These are phyloP conservation scores for Phytopythium ostracodes DNA, from an alignment of 352 stramenopile genomes.

Conservation along the genomic window DNA sequence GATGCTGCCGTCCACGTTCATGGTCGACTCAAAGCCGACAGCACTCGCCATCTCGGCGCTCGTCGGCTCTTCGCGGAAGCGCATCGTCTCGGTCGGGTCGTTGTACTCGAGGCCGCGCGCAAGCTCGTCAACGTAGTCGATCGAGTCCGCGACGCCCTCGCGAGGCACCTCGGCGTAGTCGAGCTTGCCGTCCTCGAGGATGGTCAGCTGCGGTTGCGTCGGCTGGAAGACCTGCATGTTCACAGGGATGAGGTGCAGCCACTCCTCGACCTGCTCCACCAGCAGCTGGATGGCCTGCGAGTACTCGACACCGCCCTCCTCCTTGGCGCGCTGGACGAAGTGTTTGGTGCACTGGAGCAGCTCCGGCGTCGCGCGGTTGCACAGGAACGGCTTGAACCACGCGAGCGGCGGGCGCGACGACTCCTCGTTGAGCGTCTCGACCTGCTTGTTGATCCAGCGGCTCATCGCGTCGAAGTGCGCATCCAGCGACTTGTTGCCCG, in stretches of 20 bases:
- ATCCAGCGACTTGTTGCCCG: slow-evolving; percentile 23
- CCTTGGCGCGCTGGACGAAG: slow-evolving; percentile 38
- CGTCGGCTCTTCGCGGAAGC: slow-evolving; percentile 16
- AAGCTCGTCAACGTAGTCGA: slow-evolving; percentile 68
- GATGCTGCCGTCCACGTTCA: slow-evolving; percentile 42
- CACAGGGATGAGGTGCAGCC: slow-evolving; percentile 49
- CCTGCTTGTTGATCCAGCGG: slow-evolving; percentile 49
- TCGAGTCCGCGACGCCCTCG: slow-evolving; percentile 40
- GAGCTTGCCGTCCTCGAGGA: slow-evolving; percentile 47
- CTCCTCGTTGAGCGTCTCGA: slow-evolving; percentile 33
- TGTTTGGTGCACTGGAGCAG: slow-evolving; percentile 49
- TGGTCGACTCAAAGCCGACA: slow-evolving; percentile 53
- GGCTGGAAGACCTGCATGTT: slow-evolving; percentile 55
- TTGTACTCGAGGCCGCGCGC: slow-evolving; percentile 59
- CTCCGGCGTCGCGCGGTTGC: slow-evolving; percentile 69
- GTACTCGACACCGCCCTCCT: slow-evolving; percentile 39
- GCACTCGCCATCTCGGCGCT: slow-evolving; percentile 31
- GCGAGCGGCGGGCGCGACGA: slow-evolving; percentile 35
- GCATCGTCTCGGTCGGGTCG: slow-evolving; percentile 20
- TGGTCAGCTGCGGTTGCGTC: slow-evolving; percentile 41
- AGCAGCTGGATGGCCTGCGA: slow-evolving; percentile 53
- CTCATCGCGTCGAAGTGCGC: slow-evolving; percentile 49
- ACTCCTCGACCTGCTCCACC: slow-evolving; percentile 54
- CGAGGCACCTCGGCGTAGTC: slow-evolving; percentile 56
- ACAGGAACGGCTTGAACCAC: slow-evolving; percentile 60